Base-by-base conservation (phyloP, 2,329 filamentous ascomycete genomes). In the Triangularia verruculosa region DNA sequence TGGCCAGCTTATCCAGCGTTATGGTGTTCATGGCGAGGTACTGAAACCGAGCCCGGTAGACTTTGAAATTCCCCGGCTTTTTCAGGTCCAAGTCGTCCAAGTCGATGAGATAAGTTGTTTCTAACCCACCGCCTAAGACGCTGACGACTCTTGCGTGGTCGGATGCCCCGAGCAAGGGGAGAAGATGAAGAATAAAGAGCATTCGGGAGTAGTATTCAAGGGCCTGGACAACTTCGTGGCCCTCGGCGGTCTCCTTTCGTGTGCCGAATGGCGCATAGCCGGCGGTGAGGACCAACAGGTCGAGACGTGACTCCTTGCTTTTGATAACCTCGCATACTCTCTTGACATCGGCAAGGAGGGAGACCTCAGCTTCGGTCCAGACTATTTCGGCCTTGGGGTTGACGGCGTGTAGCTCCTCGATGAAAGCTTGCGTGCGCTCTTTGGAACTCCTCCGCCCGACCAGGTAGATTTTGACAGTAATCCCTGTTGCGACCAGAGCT, bases 141-240 rank as follows among this genome's bases (percentile, higher is more conserved):
- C 71, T 75, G 65, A 79, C 61, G 32, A 79, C 76, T 43, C 73
- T 68, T n/a, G 20, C 53, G 4, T 3, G 2, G 54, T 75, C 69
- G 0, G 76, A 62, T 27, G 64, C 17, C 12, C 30, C 28, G 0
- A 83, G 72, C 0, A 78, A 71, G 0, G 80, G 78, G 6, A 81
- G 75, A 3, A 82, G 74, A 27, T 74, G 71, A 13, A 70, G 66
- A 28, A 76, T 67, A 65, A 79, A 79, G 2, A 78, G 70, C n/a
- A 81, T 75, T 4, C 80, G 76, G 2, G 75, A 73, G 73, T 82
- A 82, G 69, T 79, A 81, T 39, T 72, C 70, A 24, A 82, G 68
- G 11, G 69, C 74, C 39, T 78, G 77, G 1, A 70, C 70, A 28
- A 76, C 71, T n/a, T 80, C 79, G 1, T 81, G 3, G 0, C 79